Base-by-base conservation (phyloP, 2,329 filamentous ascomycete genomes). In the Herpotrichia juniperi region DNA sequence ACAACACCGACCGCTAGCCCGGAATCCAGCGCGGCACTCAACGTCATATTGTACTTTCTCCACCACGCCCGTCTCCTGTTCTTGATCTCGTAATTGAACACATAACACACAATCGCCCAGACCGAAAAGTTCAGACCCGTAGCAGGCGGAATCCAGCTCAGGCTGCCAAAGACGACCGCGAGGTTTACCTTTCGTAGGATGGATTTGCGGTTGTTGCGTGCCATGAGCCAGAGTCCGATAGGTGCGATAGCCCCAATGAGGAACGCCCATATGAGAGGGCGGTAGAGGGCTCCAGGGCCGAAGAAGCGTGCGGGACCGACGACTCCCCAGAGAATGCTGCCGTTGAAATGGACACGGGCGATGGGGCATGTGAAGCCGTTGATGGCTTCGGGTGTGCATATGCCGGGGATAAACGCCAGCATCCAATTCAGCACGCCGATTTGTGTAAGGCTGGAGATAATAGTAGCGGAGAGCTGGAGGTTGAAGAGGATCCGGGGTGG, bases 341-440 rank as follows among this genome's bases (percentile, higher is more conserved):
- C 91, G 73, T 94, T 94, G 80, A 96, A 96, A 73, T 96, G 91
- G 1, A 96, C 91, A 12, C 90, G 84, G 1, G 91, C 91, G 50
- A 94, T 89, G 14, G 91, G 91, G 61, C 91, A 96, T 14, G 89
- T 93, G 76, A 96, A 96, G 10, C 90, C 90, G 64, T 92, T 93
- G 69, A 93, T 83, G n/a, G 91, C 91, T 42, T 88, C 75, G 0
- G 88, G 78, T 0, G 90, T 93, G 76, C 91, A 96, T 46, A 96
- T 86, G 1, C 86, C 85, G 0, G 84, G 84, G 35, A 96, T 88
- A 67, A 91, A 86, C 57, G 75, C 76, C 61, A 96, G 91, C 88
- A 94, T 94, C 91, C 91, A 96, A 74, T 96, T 96, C 30, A 96
- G 82, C 1, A 94, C 89, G 31, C 83, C 83, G 56, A 96, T 93